Evolutionary conservation across 108 stramenopile species (phyloP).

Genomic region (Parmales sp.): DNA sequence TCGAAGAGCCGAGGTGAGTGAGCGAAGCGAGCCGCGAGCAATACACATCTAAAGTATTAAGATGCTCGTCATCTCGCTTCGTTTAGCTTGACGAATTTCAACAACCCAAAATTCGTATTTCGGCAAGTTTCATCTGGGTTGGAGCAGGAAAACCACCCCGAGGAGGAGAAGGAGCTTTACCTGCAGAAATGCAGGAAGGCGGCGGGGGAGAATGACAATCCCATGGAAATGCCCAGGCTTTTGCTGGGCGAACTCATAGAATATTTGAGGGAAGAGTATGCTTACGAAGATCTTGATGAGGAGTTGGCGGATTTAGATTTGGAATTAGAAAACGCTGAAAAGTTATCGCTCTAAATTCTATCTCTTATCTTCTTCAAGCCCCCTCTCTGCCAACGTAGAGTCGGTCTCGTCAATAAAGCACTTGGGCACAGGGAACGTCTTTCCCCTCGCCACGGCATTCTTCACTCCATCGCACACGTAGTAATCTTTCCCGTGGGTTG

Average conservation of each 20-base stretch:
- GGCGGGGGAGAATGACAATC: neutral
- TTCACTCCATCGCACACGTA: conserved; percentile 1
- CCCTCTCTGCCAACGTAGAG: too few species aligned
- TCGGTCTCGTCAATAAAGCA: conserved; percentile 5
- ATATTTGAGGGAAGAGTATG: neutral
- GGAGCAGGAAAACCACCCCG: neutral
- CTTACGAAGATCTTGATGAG: neutral
- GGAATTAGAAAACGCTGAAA: too few species aligned
- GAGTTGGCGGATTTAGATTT: neutral
- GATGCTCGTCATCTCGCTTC: neutral
- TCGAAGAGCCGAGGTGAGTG: too few species aligned
- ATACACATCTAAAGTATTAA: too few species aligned
- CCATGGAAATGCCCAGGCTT: neutral
- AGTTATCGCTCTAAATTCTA: too few species aligned
- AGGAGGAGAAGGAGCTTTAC: neutral
- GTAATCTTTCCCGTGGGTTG: neutral
- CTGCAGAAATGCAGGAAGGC: neutral
- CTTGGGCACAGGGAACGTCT: neutral
- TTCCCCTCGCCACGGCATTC: neutral
- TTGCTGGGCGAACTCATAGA: neutral
- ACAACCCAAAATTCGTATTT: neutral
- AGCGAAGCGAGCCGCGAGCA: too few species aligned
- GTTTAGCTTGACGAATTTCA: neutral
- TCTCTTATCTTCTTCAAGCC: too few species aligned
- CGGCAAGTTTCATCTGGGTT: neutral